Conservation (phyloP, 768 basidiomycete genomes). For the Cystofilobasidium bisporidii region DNA sequence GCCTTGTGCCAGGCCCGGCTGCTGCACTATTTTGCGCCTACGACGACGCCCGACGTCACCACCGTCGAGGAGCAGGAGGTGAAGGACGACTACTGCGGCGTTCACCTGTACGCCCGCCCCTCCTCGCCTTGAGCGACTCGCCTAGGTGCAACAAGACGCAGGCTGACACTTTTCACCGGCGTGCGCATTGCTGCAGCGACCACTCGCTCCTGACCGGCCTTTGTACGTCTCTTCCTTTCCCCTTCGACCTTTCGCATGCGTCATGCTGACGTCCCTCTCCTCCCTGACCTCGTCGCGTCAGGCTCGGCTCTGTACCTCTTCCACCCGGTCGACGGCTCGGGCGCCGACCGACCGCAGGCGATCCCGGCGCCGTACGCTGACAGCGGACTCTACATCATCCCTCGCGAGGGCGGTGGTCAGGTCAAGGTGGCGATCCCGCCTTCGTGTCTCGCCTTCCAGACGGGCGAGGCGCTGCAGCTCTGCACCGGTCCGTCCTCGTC, state of each 20-base stretch:
- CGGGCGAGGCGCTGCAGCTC: conserved; percentile 86
- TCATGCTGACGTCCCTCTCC: no score
- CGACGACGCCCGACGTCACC: conserved; percentile 41
- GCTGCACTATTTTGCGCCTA: conserved; percentile 86
- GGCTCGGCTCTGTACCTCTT: conserved; percentile 68
- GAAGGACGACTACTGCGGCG: conserved; percentile 81
- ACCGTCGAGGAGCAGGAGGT: conserved; percentile 36
- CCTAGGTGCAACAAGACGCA: no score
- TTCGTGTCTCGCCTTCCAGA: conserved; percentile 85
- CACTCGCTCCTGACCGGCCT: conserved; percentile 75
- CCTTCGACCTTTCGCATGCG: not conserved
- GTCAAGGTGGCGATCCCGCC: conserved; percentile 76
- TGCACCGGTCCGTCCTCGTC: conserved; percentile 48
- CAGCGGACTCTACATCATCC: conserved; percentile 85
- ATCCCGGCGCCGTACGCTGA: conserved; percentile 61
- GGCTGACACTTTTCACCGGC: no score
- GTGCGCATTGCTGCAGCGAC: no score
- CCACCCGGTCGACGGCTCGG: conserved; percentile 39
- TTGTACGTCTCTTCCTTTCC: conserved; percentile 48
- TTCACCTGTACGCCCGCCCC: no score
- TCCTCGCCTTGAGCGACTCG: no score
- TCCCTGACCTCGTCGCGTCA: no score
- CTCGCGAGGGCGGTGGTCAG: conserved; percentile 48
- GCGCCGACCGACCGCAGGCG: conserved; percentile 39
- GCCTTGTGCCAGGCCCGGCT: conserved; percentile 52